Percentiles rank a stretch among this genome's conserved stretches.
These are phyloP conservation scores for Taphrina sp. DNA, from an alignment of 1,139 yeast genomes.

Conservation along the genomic window DNA sequence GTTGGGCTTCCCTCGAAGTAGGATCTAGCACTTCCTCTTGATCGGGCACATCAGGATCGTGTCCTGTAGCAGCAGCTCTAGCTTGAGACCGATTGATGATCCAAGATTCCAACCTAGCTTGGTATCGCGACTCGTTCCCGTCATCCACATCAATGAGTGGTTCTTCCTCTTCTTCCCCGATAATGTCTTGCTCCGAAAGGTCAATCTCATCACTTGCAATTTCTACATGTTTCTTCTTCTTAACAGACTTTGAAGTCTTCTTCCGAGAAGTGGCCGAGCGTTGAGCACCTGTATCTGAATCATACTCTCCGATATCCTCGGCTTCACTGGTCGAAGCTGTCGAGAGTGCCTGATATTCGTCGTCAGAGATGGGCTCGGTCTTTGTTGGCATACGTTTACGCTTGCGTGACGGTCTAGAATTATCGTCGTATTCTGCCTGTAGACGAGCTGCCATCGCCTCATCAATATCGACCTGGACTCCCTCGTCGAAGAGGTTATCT, in stretches of 20 bases:
- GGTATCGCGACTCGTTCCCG: slow-evolving; percentile 68
- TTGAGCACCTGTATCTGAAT: not conserved
- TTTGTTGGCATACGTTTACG: slow-evolving; percentile 11
- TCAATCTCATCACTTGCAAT: not conserved
- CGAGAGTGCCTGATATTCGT: not conserved
- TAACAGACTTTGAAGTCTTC: not conserved
- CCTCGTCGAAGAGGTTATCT: slow-evolving; percentile 13
- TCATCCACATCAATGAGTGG: slow-evolving; percentile 54
- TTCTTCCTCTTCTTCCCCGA: slow-evolving; percentile 33
- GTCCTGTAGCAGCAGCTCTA: slow-evolving; percentile 41
- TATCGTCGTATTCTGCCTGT: slow-evolving; percentile 15
- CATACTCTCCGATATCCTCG: too few relatives aligned
- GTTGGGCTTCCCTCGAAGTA: slow-evolving; percentile 57
- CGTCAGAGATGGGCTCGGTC: slow-evolving; percentile 4
- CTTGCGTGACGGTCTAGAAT: slow-evolving; percentile 1
- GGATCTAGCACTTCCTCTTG: slow-evolving; percentile 41
- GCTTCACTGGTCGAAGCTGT: not conserved
- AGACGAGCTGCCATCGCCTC: slow-evolving; percentile 27
- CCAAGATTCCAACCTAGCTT: slow-evolving; percentile 63
- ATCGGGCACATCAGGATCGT: slow-evolving; percentile 28
- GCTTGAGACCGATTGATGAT: slow-evolving; percentile 42
- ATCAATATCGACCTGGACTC: slow-evolving; percentile 10
- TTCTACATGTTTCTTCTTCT: not conserved
- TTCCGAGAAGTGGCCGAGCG: not conserved
- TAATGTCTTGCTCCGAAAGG: not conserved